Evolutionary conservation across 2,329 filamentous ascomycete species (phyloP).

Genomic region (Aspergillus texensis): DNA sequence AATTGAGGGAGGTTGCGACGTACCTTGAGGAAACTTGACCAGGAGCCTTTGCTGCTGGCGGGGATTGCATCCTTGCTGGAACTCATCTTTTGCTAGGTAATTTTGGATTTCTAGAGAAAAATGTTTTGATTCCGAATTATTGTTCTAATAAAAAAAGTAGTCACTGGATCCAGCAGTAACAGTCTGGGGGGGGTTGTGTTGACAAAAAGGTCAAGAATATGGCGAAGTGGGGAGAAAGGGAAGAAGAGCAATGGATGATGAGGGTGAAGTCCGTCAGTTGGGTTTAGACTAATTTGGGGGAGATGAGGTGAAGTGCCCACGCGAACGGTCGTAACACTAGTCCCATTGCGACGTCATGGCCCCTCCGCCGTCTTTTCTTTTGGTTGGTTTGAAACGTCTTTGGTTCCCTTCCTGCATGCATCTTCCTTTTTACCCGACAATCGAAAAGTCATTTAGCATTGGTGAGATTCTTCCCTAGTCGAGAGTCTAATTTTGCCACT

Average conservation of each 20-base stretch:
- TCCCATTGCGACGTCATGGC: neutral
- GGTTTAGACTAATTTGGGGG: neutral
- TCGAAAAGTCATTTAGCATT: neutral
- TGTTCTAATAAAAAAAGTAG: neutral
- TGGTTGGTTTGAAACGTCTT: neutral
- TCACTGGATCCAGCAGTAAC: neutral
- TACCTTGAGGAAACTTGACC: slow-evolving; percentile 53
- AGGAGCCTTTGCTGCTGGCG: slow-evolving; percentile 47
- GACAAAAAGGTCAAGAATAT: neutral
- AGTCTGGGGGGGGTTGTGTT: neutral
- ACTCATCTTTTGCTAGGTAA: slow-evolving; percentile 24
- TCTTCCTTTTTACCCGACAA: neutral
- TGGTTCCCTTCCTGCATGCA: neutral
- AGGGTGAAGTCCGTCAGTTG: neutral
- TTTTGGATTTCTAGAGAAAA: slow-evolving; percentile 5
- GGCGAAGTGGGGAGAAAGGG: neutral
- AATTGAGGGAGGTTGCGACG: slow-evolving; percentile 6
- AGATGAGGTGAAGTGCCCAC: neutral
- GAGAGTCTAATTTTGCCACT: neutral
- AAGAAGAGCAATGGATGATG: neutral
- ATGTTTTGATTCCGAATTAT: neutral
- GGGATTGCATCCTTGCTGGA: slow-evolving; percentile 46
- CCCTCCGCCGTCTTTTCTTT: slow-evolving; percentile 1
- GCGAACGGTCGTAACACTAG: slow-evolving; percentile 3
- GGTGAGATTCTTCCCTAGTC: neutral